Conservation (phyloP, 1,284 basidiomycete species). For the Cutaneotrichosporon mucoides region DNA sequence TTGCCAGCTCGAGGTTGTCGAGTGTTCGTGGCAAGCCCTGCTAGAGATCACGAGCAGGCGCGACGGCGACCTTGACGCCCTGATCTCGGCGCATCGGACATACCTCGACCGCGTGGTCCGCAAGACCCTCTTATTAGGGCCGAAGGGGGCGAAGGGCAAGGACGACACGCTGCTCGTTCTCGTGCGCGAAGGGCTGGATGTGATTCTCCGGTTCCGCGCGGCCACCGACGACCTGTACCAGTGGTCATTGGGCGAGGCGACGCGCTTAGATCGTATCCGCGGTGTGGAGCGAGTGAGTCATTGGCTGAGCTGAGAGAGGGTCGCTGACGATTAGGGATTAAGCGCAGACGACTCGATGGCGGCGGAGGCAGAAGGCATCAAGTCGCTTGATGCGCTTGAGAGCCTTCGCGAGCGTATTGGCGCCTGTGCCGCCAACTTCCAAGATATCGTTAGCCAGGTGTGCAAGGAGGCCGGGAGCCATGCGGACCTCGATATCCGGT, state of each 20-base stretch:
- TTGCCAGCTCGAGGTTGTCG: conserved; percentile 95
- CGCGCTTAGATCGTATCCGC: conserved; percentile 64
- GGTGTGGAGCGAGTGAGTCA: conserved; percentile 64
- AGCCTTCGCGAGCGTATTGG: conserved; percentile 37
- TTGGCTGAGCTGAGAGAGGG: background rate
- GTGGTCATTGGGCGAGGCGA: conserved; percentile 75
- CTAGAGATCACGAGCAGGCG: conserved; percentile 76
- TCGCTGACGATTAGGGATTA: conserved; percentile 25
- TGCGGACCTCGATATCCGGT: conserved; percentile 47
- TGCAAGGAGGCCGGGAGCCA: conserved; percentile 44
- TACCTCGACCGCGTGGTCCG: conserved; percentile 82
- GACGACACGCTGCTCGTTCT: conserved; percentile 71
- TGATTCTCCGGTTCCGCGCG: conserved; percentile 74
- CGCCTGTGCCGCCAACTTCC: conserved; percentile 36
- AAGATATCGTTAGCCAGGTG: conserved; percentile 37
- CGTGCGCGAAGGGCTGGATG: conserved; percentile 69
- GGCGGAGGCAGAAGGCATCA: conserved; percentile 12
- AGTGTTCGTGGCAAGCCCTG: conserved; percentile 87
- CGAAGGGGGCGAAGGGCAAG: conserved; percentile 23
- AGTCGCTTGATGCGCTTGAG: conserved; percentile 27
- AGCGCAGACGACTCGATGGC: conserved; percentile 20
- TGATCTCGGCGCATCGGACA: conserved; percentile 79
- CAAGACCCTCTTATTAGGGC: conserved; percentile 70
- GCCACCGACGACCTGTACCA: conserved; percentile 82
- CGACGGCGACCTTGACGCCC: conserved; percentile 88